Conservation (phyloP, 768 basidiomycete genomes). For the Leucogyrophana mollusca region DNA sequence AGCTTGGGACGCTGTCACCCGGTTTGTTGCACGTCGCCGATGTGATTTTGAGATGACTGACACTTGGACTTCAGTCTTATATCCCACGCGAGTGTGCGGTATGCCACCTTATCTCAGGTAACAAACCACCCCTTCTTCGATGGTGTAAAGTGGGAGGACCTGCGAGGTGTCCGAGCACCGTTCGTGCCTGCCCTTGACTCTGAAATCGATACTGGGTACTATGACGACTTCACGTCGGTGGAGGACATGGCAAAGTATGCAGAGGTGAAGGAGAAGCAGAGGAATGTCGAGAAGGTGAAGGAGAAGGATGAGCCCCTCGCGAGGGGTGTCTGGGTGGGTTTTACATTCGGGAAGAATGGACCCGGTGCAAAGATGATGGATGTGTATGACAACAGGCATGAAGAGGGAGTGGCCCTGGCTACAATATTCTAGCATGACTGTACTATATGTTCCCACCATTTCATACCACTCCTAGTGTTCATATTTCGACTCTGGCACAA, state of each 20-base stretch:
- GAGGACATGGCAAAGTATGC: conserved; percentile 99
- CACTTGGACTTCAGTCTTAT: conserved; percentile 59
- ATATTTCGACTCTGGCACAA: too few species aligned
- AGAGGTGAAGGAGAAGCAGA: conserved; percentile 96
- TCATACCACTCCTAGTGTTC: too few species aligned
- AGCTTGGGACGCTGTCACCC: conserved; percentile 92
- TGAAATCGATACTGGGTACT: conserved; percentile 94
- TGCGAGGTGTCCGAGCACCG: conserved; percentile 76
- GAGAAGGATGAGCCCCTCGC: conserved; percentile 78
- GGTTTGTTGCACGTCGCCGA: conserved; percentile 41
- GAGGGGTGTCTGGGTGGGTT: conserved; percentile 88
- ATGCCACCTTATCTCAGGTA: conserved; percentile 71
- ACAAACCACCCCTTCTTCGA: conserved; percentile 82
- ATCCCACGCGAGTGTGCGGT: conserved; percentile 80
- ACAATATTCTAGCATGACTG: conserved; percentile 63
- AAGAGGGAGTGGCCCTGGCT: conserved; percentile 48
- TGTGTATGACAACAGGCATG: conserved; percentile 34
- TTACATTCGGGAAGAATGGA: conserved; percentile 89
- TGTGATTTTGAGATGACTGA: conserved; percentile 4
- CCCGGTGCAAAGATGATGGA: conserved; percentile 42
- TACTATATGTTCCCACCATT: too few species aligned
- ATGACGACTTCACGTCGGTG: conserved; percentile 82
- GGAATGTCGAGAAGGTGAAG: conserved; percentile 86
- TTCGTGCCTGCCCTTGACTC: conserved; percentile 94
- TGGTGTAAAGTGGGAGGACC: conserved; percentile 70